Evolutionary conservation across 345 rosid species (phyloP).

Genomic region (Geranium rotundifolium): DNA sequence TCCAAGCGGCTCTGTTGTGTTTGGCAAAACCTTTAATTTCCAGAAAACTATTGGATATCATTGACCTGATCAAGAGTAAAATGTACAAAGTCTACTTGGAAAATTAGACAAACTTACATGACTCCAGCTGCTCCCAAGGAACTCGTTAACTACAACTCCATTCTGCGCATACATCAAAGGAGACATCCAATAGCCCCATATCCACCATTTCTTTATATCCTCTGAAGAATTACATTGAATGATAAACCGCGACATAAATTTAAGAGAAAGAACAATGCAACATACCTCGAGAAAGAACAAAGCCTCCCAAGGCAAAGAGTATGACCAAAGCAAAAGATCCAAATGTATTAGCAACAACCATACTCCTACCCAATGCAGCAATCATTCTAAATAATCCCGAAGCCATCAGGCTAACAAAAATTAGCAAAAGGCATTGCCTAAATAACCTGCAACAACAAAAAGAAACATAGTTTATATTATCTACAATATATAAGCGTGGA

Average conservation of each 20-base stretch:
- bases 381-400: constrained; percentile 33
- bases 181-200: constrained; percentile 66
- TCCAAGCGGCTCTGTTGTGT: constrained; percentile 25
- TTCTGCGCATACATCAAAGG: constrained; percentile 59
- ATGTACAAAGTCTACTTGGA: background rate
- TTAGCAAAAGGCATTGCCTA: constrained; percentile 28
- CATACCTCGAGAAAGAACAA: constrained; percentile 17
- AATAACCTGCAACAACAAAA: constrained; percentile 21
- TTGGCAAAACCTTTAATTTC: background rate
- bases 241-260: too few relatives aligned
- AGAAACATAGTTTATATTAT: background rate
- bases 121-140: constrained; percentile 40
- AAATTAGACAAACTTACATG: constrained; percentile 11
- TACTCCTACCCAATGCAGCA: constrained; percentile 35
- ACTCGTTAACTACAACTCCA: constrained; percentile 41
- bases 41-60: background rate
- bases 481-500: background rate
- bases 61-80: background rate
- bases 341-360: constrained; percentile 35
- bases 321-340: constrained; percentile 28
- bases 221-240: constrained; percentile 16
- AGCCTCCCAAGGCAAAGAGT: constrained; percentile 31
- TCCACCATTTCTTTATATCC: constrained; percentile 48
- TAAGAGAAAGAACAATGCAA: too few relatives aligned
- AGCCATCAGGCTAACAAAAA: constrained; percentile 33